Conservation (phyloP, 2,329 filamentous ascomycete species). For the Penicillium sp. region DNA sequence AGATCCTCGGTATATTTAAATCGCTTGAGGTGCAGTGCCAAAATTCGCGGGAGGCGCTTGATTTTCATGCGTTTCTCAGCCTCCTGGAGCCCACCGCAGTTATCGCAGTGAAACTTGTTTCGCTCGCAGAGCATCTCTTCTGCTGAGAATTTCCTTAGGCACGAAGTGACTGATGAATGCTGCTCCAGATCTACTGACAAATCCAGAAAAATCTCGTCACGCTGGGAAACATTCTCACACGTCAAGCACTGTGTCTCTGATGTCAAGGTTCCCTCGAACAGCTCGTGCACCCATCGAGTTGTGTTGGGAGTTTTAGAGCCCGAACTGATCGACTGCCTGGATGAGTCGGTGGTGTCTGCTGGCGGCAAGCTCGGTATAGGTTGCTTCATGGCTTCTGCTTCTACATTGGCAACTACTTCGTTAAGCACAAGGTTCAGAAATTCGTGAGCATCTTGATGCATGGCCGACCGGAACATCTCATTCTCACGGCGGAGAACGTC, state of each 20-base stretch:
- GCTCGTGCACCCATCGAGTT: slow-evolving; percentile 87
- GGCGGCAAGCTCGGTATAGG: slow-evolving; percentile 43
- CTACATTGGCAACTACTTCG: slow-evolving; percentile 87
- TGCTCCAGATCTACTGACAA: slow-evolving; percentile 91
- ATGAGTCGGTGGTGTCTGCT: slow-evolving; percentile 37
- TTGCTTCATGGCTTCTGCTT: slow-evolving; percentile 58
- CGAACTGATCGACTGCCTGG: slow-evolving; percentile 46
- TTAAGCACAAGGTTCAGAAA: slow-evolving; percentile 94
- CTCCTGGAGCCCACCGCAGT: slow-evolving; percentile 90
- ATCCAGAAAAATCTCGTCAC: slow-evolving; percentile 92
- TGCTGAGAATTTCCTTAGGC: slow-evolving; percentile 87
- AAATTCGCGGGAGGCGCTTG: slow-evolving; percentile 79
- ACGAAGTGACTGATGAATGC: slow-evolving; percentile 92
- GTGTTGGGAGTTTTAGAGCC: slow-evolving; percentile 53
- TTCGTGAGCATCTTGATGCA: slow-evolving; percentile 98
- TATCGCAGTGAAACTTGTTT: slow-evolving; percentile 98
- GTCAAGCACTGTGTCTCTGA: slow-evolving; percentile 95
- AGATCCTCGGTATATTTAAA: slow-evolving; percentile 98
- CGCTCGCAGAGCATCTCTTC: slow-evolving; percentile 97
- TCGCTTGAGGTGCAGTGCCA: slow-evolving; percentile 86
- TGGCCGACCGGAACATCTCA: slow-evolving; percentile 91
- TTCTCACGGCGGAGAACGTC: slow-evolving; percentile 90
- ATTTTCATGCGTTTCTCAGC: slow-evolving; percentile 99
- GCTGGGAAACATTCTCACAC: slow-evolving; percentile 87
- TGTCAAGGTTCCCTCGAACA: slow-evolving; percentile 88